Percentiles rank a stretch among this genome's conserved stretches.
Conservation (phyloP, 1,284 basidiomycete species). For the Ceratobasidium sp. region DNA sequence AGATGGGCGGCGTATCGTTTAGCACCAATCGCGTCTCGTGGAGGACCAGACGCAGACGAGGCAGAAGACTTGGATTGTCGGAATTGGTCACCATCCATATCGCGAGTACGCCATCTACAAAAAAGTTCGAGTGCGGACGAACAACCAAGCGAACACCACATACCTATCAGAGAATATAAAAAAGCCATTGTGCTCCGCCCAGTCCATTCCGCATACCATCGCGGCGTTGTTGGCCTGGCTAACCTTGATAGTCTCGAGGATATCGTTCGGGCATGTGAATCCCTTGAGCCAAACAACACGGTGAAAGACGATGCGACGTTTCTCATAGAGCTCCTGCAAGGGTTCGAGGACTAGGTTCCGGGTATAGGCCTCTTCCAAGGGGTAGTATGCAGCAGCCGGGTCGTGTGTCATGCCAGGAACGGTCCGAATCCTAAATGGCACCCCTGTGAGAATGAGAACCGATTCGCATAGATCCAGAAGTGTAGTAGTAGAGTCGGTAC, state of each 20-base stretch:
- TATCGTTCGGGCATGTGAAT: slow-evolving; percentile 96
- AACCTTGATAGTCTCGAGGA: slow-evolving; percentile 91
- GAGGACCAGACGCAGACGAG: slow-evolving; percentile 88
- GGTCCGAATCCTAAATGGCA: slow-evolving; percentile 88
- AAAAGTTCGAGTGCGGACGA: background rate
- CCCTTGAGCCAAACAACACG: slow-evolving; percentile 96
- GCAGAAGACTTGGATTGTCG: slow-evolving; percentile 92
- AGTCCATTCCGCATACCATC: slow-evolving; percentile 98
- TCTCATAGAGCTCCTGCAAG: slow-evolving; percentile 80
- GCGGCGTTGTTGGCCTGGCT: slow-evolving; percentile 89
- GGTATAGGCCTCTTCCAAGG: slow-evolving; percentile 90
- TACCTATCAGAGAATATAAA: slow-evolving; percentile 97
- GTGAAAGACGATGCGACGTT: slow-evolving; percentile 82
- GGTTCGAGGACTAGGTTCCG: slow-evolving; percentile 92
- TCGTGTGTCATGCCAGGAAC: slow-evolving; percentile 90
- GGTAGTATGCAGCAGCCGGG: slow-evolving; percentile 88
- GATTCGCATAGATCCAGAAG: slow-evolving; percentile 92
- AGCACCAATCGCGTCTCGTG: slow-evolving; percentile 81
- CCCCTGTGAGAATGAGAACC: slow-evolving; percentile 87
- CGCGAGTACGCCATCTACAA: slow-evolving; percentile 88
- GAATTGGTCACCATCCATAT: slow-evolving; percentile 96
- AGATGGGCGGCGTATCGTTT: slow-evolving; percentile 87
- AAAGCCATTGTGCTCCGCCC: slow-evolving; percentile 95
- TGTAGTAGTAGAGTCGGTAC: slow-evolving; percentile 91
- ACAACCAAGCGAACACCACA: slow-evolving; percentile 47